phyloP scores from a whole-genome alignment of 257 asterid species.

The Solanum pennellii region DNA sequence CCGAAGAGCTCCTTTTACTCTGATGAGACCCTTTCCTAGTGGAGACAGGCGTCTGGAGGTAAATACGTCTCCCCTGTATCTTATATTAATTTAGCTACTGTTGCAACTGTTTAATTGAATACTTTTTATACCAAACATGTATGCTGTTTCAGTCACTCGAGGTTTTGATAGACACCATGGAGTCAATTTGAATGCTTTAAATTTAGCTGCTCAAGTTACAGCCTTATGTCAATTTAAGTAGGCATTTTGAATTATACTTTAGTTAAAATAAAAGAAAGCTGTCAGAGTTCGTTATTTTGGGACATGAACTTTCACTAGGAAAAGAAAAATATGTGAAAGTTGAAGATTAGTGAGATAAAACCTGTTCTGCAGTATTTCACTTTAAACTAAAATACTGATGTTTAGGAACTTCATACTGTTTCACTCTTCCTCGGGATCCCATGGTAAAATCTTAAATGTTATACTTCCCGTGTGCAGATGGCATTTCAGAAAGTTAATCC shows the following conservation, averaged over 20 bases:
- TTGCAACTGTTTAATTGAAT: background rate
- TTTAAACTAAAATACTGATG: background rate
- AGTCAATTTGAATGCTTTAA: background rate
- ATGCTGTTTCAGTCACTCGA: background rate
- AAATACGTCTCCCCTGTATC: background rate
- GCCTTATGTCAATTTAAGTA: background rate
- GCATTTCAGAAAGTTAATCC: constrained; percentile 47
- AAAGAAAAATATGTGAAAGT: background rate
- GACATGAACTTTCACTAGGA: background rate
- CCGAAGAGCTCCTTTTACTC: constrained; percentile 66
- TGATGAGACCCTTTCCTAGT: constrained; percentile 53
- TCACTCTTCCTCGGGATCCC: background rate
- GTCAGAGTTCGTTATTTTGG: background rate
- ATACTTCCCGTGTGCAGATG: constrained; percentile 32
- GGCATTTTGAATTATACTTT: background rate
- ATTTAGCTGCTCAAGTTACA: background rate
- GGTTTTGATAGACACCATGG: background rate
- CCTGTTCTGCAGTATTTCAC: background rate
- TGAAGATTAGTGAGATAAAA: background rate
- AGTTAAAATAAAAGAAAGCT: background rate
- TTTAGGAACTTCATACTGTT: background rate
- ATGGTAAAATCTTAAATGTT: background rate
- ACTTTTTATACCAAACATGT: background rate
- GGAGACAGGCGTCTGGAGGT: constrained; percentile 85
- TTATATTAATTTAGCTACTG: background rate